phyloP scores from a whole-genome alignment of 192 early-diverging fungal genomes.

The Coemansia sp. region DNA sequence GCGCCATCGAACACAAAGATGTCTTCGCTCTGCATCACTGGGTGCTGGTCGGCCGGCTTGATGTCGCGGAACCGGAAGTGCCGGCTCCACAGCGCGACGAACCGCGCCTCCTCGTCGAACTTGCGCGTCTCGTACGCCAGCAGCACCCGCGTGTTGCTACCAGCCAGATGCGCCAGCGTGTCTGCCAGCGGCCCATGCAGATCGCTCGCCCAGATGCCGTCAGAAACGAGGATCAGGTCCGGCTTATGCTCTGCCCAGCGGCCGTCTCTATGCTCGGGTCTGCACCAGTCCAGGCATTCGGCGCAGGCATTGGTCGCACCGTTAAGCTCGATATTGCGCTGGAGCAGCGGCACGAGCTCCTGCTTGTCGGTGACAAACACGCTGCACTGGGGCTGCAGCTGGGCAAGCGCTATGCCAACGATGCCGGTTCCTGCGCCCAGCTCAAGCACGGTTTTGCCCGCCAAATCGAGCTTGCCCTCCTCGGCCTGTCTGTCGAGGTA shows the following conservation, averaged over 20 bases:
- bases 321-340: slow-evolving; percentile 34
- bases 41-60: slow-evolving; percentile 42
- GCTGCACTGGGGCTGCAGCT: slow-evolving; percentile 20
- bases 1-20: slow-evolving; percentile 34
- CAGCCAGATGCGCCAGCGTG: slow-evolving; percentile 21
- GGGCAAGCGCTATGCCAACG: slow-evolving; percentile 30
- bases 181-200: slow-evolving; percentile 36
- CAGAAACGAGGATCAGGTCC: slow-evolving; percentile 40
- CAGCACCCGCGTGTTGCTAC: slow-evolving; percentile 18
- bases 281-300: slow-evolving; percentile 21
- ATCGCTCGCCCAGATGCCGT: slow-evolving; percentile 33
- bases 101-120: slow-evolving; percentile 42
- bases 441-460: slow-evolving; percentile 32
- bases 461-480: slow-evolving; percentile 17
- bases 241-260: not conserved
- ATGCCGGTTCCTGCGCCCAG: slow-evolving; percentile 39
- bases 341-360: slow-evolving; percentile 26
- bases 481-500: slow-evolving; percentile 28
- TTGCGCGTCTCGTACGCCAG: slow-evolving; percentile 30
- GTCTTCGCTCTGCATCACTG: slow-evolving; percentile 41
- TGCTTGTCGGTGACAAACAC: slow-evolving; percentile 35
- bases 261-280: not conserved
- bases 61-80: slow-evolving; percentile 42
- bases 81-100: slow-evolving; percentile 35
- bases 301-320: slow-evolving; percentile 5